Percentiles rank a stretch among this genome's conserved stretches.
phyloP scores from a whole-genome alignment of 805 yeast species.

The Candida methanosorbosa region DNA sequence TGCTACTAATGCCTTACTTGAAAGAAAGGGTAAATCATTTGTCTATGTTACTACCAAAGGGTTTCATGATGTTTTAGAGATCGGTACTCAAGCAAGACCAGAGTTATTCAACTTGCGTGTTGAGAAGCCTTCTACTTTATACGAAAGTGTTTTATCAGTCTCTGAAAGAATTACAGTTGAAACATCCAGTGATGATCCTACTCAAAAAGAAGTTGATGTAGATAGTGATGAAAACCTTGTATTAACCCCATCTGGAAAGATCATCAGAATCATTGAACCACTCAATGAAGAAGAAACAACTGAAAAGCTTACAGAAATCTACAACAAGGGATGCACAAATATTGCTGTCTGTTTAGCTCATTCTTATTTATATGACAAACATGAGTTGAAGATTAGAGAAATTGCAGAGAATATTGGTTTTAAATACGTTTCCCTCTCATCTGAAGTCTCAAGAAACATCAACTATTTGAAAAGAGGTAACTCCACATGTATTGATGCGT shows the following conservation, averaged over 20 bases:
- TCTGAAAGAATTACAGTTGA: slow-evolving; percentile 15
- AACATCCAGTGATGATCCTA: slow-evolving; percentile 19
- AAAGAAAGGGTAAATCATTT: slow-evolving; percentile 13
- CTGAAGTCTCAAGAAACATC: slow-evolving; percentile 27
- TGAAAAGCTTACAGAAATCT: slow-evolving; percentile 11
- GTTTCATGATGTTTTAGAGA: slow-evolving; percentile 21
- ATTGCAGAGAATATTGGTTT: slow-evolving; percentile 35
- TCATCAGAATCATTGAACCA: slow-evolving; percentile 14
- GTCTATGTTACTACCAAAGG: slow-evolving; percentile 19
- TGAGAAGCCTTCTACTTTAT: slow-evolving; percentile 9
- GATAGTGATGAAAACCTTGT: slow-evolving; percentile 9
- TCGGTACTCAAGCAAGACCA: slow-evolving; percentile 24
- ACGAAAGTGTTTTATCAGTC: slow-evolving; percentile 10
- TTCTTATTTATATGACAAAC: slow-evolving; percentile 28
- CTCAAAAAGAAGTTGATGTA: slow-evolving; percentile 9
- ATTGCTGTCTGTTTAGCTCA: slow-evolving; percentile 27
- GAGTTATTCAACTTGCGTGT: slow-evolving; percentile 12
- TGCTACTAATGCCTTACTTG: slow-evolving; percentile 16
- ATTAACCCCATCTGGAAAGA: slow-evolving; percentile 9
- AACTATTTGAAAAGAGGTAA: slow-evolving; percentile 30
- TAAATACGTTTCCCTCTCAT: slow-evolving; percentile 23
- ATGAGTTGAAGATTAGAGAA: slow-evolving; percentile 25
- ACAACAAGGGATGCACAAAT: slow-evolving; percentile 14
- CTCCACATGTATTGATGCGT: slow-evolving; percentile 33
- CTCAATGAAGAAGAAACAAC: slow-evolving; percentile 11